phyloP scores from a whole-genome alignment of 2,329 filamentous ascomycete species.

The Massarina eburnea region DNA sequence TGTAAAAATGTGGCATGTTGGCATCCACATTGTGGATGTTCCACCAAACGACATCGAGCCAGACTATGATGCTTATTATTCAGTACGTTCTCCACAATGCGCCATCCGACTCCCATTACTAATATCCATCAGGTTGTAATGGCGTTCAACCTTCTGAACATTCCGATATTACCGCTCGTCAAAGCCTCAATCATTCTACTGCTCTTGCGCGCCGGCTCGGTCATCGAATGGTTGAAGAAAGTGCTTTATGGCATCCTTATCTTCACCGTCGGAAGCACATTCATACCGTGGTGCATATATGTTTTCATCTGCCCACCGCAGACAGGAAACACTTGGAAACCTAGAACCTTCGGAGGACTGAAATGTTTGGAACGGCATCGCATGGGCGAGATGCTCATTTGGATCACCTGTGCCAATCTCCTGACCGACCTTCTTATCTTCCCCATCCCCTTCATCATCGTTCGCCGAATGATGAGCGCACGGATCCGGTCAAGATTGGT shows the following conservation, averaged over 20 bases:
- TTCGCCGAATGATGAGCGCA: slow-evolving; percentile 44
- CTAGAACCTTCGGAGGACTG: slow-evolving; percentile 41
- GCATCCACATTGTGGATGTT: slow-evolving; percentile 41
- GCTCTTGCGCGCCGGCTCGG: slow-evolving; percentile 42
- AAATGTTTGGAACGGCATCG: slow-evolving; percentile 41
- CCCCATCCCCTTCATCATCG: slow-evolving; percentile 46
- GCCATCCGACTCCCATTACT: slow-evolving; percentile 4
- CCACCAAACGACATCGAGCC: slow-evolving; percentile 38
- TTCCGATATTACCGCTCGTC: slow-evolving; percentile 44
- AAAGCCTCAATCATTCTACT: slow-evolving; percentile 45
- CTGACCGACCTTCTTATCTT: slow-evolving; percentile 45
- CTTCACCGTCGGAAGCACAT: slow-evolving; percentile 38
- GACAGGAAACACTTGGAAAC: slow-evolving; percentile 44
- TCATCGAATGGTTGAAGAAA: slow-evolving; percentile 42
- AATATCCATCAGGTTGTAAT: slow-evolving; percentile 33
- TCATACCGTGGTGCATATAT: slow-evolving; percentile 42
- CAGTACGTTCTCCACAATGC: slow-evolving; percentile 19
- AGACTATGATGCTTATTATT: slow-evolving; percentile 40
- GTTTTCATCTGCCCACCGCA: slow-evolving; percentile 44
- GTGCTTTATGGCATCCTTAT: slow-evolving; percentile 41
- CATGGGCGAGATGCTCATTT: slow-evolving; percentile 43
- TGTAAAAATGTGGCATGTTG: slow-evolving; percentile 44
- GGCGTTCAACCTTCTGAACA: slow-evolving; percentile 45
- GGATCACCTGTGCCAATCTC: slow-evolving; percentile 46
- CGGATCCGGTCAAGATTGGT: slow-evolving; percentile 41